Base-by-base conservation (phyloP, 371 early-diverging fungal genomes). In the Rhizopus microsporus region DNA sequence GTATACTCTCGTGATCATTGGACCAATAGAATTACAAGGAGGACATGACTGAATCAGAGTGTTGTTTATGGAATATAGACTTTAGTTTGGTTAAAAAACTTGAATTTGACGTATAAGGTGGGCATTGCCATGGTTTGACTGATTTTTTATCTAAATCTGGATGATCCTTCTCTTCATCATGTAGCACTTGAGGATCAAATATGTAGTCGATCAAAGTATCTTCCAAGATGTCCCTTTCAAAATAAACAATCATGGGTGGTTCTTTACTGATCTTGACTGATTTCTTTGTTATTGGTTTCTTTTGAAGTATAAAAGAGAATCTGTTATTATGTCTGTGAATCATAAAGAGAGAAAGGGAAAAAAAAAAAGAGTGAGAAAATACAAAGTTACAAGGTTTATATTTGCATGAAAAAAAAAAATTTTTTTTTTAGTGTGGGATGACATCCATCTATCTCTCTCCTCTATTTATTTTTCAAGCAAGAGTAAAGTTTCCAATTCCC, bases 401-500 rank as follows among this genome's bases (percentile, higher is more conserved):
- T 63, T 44, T 51, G 23, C 23, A 23, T 23, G 23, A 23, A 23
- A 23, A 23, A 23, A 23, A 23, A n/a, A n/a, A n/a, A 47, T 30
- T 38, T 42, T 7, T 46, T 43, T 37, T 54, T 59, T 35, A 35
- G 12, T 44, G 52, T 43, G 13, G 46, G 44, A 39, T 51, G 43
- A 42, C 23, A 6, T 4, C 47, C 47, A 31, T 43, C 5, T 40
- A 48, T 39, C 42, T 43, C 5, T 56, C 7, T 35, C 13, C 32
- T 17, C 13, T 51, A 51, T 62, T 15, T 47, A 35, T 29, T 62
- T 51, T 29, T 62, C 56, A 5, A 54, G 46, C 9, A 58, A 42
- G 31, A 61, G 29, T 29, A 61, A 38, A 9, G 37, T 51, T 13
- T 61, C 51, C 10, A 61, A 48, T 84, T 77, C 94, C 94, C 70